Conservation (phyloP, 2,329 filamentous ascomycete genomes). For the Dactylellina leptospora region DNA sequence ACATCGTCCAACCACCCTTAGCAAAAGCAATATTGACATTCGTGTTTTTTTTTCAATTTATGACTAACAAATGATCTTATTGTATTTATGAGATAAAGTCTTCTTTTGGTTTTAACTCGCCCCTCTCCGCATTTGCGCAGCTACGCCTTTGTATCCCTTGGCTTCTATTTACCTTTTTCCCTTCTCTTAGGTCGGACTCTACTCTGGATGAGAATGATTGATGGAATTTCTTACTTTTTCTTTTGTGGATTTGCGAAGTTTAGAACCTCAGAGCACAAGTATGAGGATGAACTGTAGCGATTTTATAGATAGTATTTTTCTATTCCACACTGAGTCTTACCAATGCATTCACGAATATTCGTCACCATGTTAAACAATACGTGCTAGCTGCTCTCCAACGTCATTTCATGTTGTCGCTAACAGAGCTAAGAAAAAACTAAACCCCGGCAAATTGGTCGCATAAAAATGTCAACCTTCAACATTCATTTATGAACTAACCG, state of each 20-base stretch:
- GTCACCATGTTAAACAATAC: too few relatives aligned
- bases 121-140: constrained; percentile 14
- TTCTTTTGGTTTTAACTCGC: constrained; percentile 10
- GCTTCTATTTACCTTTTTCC: not conserved
- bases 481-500: too few relatives aligned
- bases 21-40: constrained; percentile 34
- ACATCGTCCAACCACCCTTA: constrained; percentile 27
- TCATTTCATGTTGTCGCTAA: not conserved
- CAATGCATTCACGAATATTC: constrained; percentile 3
- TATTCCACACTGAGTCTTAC: constrained; percentile 2
- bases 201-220: constrained; percentile 24
- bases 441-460: too few relatives aligned
- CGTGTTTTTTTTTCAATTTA: not conserved
- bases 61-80: constrained; percentile 40
- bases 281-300: constrained; percentile 14
- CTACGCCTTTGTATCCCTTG: not conserved
- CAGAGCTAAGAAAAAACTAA: too few relatives aligned
- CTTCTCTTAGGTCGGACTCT: constrained; percentile 9
- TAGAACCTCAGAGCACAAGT: not conserved
- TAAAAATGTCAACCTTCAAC: too few relatives aligned
- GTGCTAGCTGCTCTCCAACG: too few relatives aligned
- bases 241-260: constrained; percentile 1
- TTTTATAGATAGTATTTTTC: constrained; percentile 3
- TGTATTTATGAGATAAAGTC: constrained; percentile 18
- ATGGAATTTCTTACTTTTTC: constrained; percentile 1